Evolutionary conservation across 2,329 filamentous ascomycete genomes (phyloP).

Genomic region (Ceratocystis diversiconidia): DNA sequence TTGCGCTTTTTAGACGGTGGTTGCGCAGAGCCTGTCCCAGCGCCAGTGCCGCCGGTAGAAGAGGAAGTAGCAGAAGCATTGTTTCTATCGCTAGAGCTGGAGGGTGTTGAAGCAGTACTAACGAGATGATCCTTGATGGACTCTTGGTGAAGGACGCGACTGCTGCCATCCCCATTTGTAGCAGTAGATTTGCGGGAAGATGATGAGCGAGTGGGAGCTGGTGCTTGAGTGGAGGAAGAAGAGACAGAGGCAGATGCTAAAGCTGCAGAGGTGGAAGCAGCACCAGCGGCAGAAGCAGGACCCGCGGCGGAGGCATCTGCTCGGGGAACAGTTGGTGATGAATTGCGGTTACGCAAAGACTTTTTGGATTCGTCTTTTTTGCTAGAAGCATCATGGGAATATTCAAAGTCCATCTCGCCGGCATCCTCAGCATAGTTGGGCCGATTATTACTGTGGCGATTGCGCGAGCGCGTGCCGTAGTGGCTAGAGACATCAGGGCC

Average conservation of each 20-base stretch:
- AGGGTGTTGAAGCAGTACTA: conserved; percentile 9
- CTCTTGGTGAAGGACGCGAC: conserved; percentile 13
- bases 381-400: conserved; percentile 41
- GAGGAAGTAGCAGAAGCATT: conserved; percentile 18
- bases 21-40: conserved; percentile 21
- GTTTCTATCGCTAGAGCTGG: conserved; percentile 20
- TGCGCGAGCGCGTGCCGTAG: conserved; percentile 89
- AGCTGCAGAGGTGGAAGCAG: conserved; percentile 25
- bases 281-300: conserved; percentile 24
- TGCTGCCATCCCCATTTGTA: conserved; percentile 25
- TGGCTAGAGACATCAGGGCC: conserved; percentile 44
- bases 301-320: neutral
- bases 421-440: conserved; percentile 92
- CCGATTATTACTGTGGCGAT: conserved; percentile 63
- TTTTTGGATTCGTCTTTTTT: conserved; percentile 46
- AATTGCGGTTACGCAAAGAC: conserved; percentile 27
- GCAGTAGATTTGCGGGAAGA: conserved; percentile 30
- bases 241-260: conserved; percentile 17
- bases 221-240: conserved; percentile 29
- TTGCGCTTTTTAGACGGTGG: conserved; percentile 71
- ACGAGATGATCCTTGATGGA: conserved; percentile 14
- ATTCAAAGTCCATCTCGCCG: conserved; percentile 70
- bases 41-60: no score
- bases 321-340: conserved; percentile 12
- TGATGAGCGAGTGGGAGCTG: conserved; percentile 25